Evolutionary conservation across 306 rosid species (phyloP).

Genomic region (Morella rubra): DNA sequence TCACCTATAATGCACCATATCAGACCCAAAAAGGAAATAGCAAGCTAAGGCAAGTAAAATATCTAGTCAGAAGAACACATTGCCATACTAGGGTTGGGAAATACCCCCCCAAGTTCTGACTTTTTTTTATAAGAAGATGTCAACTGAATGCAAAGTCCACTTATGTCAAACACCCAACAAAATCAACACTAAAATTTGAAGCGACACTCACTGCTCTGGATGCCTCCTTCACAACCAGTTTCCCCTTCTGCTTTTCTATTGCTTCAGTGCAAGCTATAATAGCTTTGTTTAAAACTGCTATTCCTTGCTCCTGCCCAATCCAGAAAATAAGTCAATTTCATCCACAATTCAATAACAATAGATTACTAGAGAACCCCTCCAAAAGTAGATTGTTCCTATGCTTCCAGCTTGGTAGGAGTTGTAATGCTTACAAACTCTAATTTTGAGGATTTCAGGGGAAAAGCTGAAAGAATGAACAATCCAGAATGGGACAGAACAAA

Average conservation of each 20-base stretch:
- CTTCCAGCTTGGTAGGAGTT: not conserved
- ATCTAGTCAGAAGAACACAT: not conserved
- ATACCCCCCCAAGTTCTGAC: not conserved
- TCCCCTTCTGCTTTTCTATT: conserved; percentile 85
- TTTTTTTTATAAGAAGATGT: not conserved
- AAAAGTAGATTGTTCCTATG: not conserved
- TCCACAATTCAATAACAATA: not conserved
- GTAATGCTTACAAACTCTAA: not conserved
- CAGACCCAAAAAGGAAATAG: conserved; percentile 14
- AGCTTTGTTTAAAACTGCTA: conserved; percentile 69
- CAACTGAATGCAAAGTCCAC: not conserved
- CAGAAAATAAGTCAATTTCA: conserved; percentile 21
- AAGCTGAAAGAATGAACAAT: not conserved
- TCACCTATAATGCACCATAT: conserved; percentile 62
- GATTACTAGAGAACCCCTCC: not conserved
- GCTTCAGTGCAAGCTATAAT: conserved; percentile 69
- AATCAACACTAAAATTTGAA: not conserved
- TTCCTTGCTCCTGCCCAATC: conserved; percentile 82
- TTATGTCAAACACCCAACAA: not conserved
- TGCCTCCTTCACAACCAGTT: conserved; percentile 78
- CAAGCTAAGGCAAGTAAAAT: not conserved
- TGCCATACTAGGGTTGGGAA: not conserved
- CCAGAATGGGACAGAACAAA: not conserved
- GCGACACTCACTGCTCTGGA: conserved; percentile 85
- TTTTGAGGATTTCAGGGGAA: not conserved